A percentile compares a stretch with the other conserved stretches of the same genome.
These are phyloP conservation scores for Peterozyma toletana DNA, from an alignment of 805 yeast species.

Conservation along the genomic window DNA sequence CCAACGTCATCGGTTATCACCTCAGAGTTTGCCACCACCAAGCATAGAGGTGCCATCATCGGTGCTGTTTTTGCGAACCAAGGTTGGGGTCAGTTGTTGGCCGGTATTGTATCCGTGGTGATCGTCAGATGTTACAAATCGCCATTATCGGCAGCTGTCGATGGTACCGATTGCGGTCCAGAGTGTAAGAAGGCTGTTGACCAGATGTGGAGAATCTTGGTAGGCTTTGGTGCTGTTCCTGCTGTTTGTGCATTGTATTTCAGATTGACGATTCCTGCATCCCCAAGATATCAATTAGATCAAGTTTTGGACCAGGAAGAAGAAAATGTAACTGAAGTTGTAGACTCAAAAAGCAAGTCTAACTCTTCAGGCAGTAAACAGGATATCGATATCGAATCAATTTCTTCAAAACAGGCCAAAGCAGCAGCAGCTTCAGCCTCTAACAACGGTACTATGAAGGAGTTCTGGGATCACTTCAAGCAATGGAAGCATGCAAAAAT, in stretches of 20 bases:
- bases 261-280: slow-evolving; percentile 81
- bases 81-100: slow-evolving; percentile 80
- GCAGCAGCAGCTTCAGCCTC: slow-evolving; percentile 36
- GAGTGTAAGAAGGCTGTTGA: slow-evolving; percentile 64
- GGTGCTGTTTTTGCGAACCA: slow-evolving; percentile 86
- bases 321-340: slow-evolving; percentile 37
- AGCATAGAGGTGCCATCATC: slow-evolving; percentile 90
- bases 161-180: slow-evolving; percentile 49
- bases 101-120: slow-evolving; percentile 66
- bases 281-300: slow-evolving; percentile 54
- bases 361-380: slow-evolving; percentile 16
- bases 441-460: slow-evolving; percentile 65
- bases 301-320: slow-evolving; percentile 50
- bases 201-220: slow-evolving; percentile 78
- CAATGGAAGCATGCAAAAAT: slow-evolving; percentile 77
- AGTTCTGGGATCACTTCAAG: slow-evolving; percentile 57
- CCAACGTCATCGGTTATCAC: slow-evolving; percentile 82
- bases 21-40: slow-evolving; percentile 77
- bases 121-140: slow-evolving; percentile 62
- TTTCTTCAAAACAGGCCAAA: slow-evolving; percentile 10
- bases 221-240: slow-evolving; percentile 80
- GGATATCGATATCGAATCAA: slow-evolving; percentile 26
- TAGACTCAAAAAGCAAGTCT: slow-evolving; percentile 31
- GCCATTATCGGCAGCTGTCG: slow-evolving; percentile 39
- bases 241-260: slow-evolving; percentile 69